Evolutionary conservation across 768 basidiomycete species (phyloP).

Genomic region (Agrocybe pediades): DNA sequence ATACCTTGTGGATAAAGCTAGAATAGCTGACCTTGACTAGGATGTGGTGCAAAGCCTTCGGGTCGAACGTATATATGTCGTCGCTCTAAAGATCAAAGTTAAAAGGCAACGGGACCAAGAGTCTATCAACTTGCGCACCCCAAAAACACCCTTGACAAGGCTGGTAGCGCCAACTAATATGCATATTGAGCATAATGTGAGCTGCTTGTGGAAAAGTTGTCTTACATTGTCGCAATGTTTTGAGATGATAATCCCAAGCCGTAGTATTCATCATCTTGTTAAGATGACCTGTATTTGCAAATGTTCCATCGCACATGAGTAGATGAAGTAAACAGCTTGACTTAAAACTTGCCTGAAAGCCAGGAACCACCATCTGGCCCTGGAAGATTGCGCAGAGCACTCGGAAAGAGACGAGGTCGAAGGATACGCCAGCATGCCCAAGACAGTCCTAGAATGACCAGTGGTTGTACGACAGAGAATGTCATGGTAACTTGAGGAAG

Average conservation of each 20-base stretch:
- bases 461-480: background rate
- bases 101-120: conserved; percentile 20
- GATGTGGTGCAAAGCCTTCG: conserved; percentile 21
- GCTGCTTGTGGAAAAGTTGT: background rate
- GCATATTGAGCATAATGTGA: background rate
- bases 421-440: background rate
- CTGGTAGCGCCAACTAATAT: background rate
- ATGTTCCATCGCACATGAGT: background rate
- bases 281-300: conserved; percentile 1
- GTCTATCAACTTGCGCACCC: conserved; percentile 13
- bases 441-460: background rate
- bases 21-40: conserved; percentile 43
- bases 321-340: background rate
- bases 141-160: conserved; percentile 18
- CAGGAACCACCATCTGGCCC: background rate
- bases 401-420: background rate
- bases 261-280: background rate
- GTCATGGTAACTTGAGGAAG: background rate
- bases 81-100: background rate
- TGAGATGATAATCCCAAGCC: background rate
- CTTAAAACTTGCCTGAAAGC: background rate
- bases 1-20: too few relatives aligned
- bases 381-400: background rate
- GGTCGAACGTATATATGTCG: conserved; percentile 17
- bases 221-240: background rate